A percentile compares a stretch with the other conserved stretches of the same genome.
These are phyloP conservation scores for Salix suchowensis DNA, from an alignment of 345 rosid species.

Conservation along the genomic window DNA sequence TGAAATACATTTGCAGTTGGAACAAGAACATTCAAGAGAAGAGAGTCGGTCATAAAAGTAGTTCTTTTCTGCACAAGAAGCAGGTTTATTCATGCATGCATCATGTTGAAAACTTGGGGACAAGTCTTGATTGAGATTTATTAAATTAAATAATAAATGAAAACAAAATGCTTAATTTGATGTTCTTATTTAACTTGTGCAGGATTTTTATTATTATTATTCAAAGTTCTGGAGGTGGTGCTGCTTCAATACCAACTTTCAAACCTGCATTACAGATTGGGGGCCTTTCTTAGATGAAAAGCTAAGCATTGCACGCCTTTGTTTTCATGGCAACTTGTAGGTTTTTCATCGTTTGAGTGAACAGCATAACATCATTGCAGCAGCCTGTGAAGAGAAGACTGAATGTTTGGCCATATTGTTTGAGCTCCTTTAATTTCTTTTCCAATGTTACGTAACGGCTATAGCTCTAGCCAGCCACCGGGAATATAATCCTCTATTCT, in stretches of 20 bases:
- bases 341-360: not conserved
- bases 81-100: not conserved
- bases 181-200: no score
- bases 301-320: not conserved
- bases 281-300: not conserved
- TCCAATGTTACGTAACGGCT: not conserved
- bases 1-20: not conserved
- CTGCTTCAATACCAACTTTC: no score
- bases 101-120: not conserved
- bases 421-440: constrained; percentile 12
- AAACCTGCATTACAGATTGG: not conserved
- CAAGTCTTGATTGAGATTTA: no score
- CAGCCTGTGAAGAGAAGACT: not conserved
- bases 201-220: no score
- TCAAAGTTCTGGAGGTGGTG: no score
- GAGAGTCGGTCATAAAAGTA: not conserved
- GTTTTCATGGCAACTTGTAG: not conserved
- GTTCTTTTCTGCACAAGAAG: not conserved
- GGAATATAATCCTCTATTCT: constrained; percentile 3
- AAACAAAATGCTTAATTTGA: no score
- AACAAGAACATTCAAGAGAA: not conserved
- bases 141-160: no score
- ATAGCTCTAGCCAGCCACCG: constrained; percentile 1
- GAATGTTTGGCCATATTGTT: not conserved
- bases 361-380: not conserved